These are phyloP conservation scores for Theobroma cacao DNA, from an alignment of 345 rosid species.

Conservation along the genomic window DNA sequence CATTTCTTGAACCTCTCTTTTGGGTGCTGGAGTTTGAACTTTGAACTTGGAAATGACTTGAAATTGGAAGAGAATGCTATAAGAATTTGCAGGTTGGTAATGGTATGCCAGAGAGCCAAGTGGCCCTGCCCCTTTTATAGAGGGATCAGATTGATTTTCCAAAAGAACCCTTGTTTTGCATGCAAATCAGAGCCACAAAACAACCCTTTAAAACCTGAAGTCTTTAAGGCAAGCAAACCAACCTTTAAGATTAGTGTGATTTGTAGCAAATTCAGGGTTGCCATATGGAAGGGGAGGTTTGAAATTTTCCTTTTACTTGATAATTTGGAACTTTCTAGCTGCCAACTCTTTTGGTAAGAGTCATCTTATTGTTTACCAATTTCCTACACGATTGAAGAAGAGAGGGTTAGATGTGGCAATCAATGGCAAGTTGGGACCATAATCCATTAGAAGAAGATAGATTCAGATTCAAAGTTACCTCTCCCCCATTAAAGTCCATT, in stretches of 20 bases:
- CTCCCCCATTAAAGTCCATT: not conserved
- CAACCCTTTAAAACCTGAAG: not conserved
- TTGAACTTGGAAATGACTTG: not conserved
- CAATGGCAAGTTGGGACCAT: slow-evolving; percentile 3
- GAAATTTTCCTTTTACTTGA: not conserved
- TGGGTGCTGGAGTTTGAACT: not conserved
- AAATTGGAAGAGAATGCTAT: not conserved
- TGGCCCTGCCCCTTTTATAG: slow-evolving; percentile 18
- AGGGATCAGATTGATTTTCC: slow-evolving; percentile 5
- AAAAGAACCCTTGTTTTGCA: slow-evolving; percentile 6
- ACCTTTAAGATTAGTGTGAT: not conserved
- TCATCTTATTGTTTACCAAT: not conserved
- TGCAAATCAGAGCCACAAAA: not conserved
- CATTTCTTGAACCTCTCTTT: slow-evolving; percentile 23
- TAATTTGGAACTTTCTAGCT: slow-evolving; percentile 17
- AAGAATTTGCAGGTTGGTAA: slow-evolving; percentile 3
- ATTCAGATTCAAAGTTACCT: not conserved
- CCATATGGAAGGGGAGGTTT: slow-evolving; percentile 3
- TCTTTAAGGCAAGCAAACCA: not conserved
- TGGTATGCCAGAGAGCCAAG: slow-evolving; percentile 3
- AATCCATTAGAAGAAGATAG: not conserved
- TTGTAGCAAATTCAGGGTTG: not conserved
- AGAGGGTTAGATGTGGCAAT: slow-evolving; percentile 8
- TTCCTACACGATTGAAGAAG: not conserved
- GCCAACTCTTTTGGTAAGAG: slow-evolving; percentile 3